These are phyloP conservation scores for Alternaria hordeiaustralica DNA, from an alignment of 2,329 filamentous ascomycete genomes.

Conservation along the genomic window DNA sequence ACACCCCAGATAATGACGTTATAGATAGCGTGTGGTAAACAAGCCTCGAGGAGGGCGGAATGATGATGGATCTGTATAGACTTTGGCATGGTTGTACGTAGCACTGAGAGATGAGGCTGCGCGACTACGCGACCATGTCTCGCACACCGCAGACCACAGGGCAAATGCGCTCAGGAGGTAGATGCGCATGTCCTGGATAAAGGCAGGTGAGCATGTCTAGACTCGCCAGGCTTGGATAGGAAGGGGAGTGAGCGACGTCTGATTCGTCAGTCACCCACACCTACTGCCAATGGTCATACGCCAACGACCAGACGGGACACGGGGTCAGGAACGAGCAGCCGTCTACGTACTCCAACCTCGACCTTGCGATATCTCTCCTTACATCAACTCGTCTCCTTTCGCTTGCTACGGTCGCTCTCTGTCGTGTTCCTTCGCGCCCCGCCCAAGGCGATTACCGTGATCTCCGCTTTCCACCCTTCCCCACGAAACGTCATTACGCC, in stretches of 20 bases:
- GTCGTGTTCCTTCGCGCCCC: constrained; percentile 9
- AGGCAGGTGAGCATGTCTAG: constrained; percentile 34
- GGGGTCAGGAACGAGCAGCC: constrained; percentile 24
- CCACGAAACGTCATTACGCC: constrained; percentile 29
- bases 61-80: neutral
- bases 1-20: constrained; percentile 18
- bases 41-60: neutral
- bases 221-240: constrained; percentile 29
- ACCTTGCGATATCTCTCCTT: neutral
- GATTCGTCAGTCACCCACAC: constrained; percentile 34
- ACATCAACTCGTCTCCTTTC: constrained; percentile 3
- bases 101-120: neutral
- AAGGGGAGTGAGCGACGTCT: constrained; percentile 27
- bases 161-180: constrained; percentile 15
- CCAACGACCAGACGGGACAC: constrained; percentile 30
- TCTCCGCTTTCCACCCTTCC: constrained; percentile 8
- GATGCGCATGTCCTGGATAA: constrained; percentile 24
- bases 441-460: constrained; percentile 16
- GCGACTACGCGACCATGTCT: constrained; percentile 15
- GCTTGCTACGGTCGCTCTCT: neutral
- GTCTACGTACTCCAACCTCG: constrained; percentile 19
- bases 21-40: constrained; percentile 10
- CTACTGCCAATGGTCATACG: constrained; percentile 34
- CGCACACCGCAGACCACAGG: neutral
- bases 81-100: neutral